Base-by-base conservation (phyloP, 257 asterid genomes). In the Jacaranda copaia region DNA sequence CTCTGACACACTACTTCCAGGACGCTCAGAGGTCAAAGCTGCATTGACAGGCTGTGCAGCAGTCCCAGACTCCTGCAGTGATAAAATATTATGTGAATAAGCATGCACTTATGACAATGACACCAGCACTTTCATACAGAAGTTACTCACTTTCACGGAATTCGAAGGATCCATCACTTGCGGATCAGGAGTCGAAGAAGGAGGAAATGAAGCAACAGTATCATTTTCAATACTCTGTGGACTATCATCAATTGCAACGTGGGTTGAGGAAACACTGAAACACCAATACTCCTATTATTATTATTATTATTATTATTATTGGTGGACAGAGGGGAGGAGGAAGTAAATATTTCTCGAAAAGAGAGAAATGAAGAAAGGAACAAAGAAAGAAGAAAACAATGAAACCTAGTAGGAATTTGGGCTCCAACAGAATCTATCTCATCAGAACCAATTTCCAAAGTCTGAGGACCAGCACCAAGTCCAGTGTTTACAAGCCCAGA, bases 321-420 rank as follows among this genome's bases (percentile, higher is more conserved):
- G 9, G 9, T 55, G 20, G 8, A 10, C 11, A 3, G 14, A 10
- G 9, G 13, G 72, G 46, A 51, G 42, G 71, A 45, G 75, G 5
- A 46, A 39, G 42, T 13, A 76, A 70, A 36, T 40, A 43, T 20
- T 25, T 46, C 7, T n/a, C 19, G 42, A 52, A 52, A 49, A 65
- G 59, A 36, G 9, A 45, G 10, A 39, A 42, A 18, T 12, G 35
- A 63, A 12, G 15, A 35, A 5, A 43, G 43, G 58, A 77, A 14
- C 1, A 8, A 71, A n/a, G 57, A 39, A 43, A 78, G 46, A 19
- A 55, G 75, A 39, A 65, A 75, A 12, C 9, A 61, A 63, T 45
- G 13, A 11, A 73, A 94, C 98, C 98, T 90, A 3, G 85, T 81
- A 39, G 87, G 92, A 69, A 81, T 85, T 79, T 89, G 98, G 75